Conservation (phyloP, 306 rosid species). For the Argentina anserina region DNA sequence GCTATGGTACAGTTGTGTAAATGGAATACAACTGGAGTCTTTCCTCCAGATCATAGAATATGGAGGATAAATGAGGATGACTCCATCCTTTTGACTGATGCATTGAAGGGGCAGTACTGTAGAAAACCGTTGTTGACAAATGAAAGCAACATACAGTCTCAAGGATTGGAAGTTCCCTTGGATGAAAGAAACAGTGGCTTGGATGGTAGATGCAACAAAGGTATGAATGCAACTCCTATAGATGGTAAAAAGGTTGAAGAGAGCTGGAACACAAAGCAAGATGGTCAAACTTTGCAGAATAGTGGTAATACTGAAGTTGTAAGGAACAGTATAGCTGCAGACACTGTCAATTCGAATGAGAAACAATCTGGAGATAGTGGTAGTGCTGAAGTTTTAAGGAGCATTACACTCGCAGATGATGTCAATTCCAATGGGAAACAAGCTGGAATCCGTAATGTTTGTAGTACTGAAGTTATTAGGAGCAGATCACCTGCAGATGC, state of each 20-base stretch:
- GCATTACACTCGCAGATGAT: constrained; percentile 40
- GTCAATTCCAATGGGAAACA: constrained; percentile 40
- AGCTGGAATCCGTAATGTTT: constrained; percentile 28
- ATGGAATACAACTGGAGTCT: constrained; percentile 63
- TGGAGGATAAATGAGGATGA: constrained; percentile 62
- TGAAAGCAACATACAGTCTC: constrained; percentile 36
- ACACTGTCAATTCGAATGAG: constrained; percentile 43
- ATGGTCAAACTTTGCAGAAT: constrained; percentile 32
- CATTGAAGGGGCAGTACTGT: constrained; percentile 41
- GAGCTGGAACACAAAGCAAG: constrained; percentile 33
- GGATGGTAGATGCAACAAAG: constrained; percentile 27
- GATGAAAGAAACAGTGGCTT: constrained; percentile 32
- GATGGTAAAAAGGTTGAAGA: constrained; percentile 32
- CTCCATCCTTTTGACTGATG: constrained; percentile 59
- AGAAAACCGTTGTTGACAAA: constrained; percentile 35
- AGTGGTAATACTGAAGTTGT: constrained; percentile 45
- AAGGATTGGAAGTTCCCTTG: constrained; percentile 33
- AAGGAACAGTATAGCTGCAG: constrained; percentile 38
- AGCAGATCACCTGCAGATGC: constrained; percentile 43
- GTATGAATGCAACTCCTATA: constrained; percentile 22
- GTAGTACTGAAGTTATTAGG: constrained; percentile 44
- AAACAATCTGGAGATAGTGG: constrained; percentile 35
- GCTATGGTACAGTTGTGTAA: constrained; percentile 57
- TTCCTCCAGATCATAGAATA: constrained; percentile 69
- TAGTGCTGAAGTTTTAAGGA: constrained; percentile 44